Evolutionary conservation across 306 rosid species (phyloP).

Genomic region (Herpetospermum pedunculosum): DNA sequence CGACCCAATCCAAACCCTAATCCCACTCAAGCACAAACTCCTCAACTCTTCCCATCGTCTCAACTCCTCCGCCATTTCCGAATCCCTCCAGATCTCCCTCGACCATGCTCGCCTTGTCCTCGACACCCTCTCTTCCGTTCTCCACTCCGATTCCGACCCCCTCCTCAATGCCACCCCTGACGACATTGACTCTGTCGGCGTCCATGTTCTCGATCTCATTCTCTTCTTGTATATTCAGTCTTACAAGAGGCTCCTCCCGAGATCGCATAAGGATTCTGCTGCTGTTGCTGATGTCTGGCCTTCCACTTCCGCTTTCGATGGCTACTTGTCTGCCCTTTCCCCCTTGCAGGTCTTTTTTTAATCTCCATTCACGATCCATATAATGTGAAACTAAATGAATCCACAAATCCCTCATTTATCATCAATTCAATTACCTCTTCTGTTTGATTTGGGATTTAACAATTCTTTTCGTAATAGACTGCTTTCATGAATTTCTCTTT

Average conservation of each 20-base stretch:
- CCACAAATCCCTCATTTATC: no score
- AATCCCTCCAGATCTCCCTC: slow-evolving; percentile 68
- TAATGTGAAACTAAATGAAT: no score
- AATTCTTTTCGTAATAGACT: neutral
- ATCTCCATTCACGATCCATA: no score
- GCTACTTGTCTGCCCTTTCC: slow-evolving; percentile 90
- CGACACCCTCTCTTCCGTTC: slow-evolving; percentile 64
- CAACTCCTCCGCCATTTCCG: slow-evolving; percentile 45
- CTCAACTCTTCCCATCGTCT: slow-evolving; percentile 30
- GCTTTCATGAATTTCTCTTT: neutral
- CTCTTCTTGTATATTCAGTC: slow-evolving; percentile 88
- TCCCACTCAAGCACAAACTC: slow-evolving; percentile 54
- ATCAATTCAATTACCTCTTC: no score
- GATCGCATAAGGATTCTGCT: slow-evolving; percentile 95
- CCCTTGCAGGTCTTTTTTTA: slow-evolving; percentile 68
- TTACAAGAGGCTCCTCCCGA: slow-evolving; percentile 75
- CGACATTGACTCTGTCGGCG: slow-evolving; percentile 42
- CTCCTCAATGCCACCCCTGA: slow-evolving; percentile 35
- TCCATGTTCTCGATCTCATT: slow-evolving; percentile 73
- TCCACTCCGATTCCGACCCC: slow-evolving; percentile 59
- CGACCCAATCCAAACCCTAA: slow-evolving; percentile 88
- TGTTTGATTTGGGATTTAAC: no score
- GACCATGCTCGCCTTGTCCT: slow-evolving; percentile 77
- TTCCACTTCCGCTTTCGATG: slow-evolving; percentile 97
- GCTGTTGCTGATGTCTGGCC: slow-evolving; percentile 97